Conservation (phyloP, 2,329 filamentous ascomycete species). For the Monilinia fructigena region DNA sequence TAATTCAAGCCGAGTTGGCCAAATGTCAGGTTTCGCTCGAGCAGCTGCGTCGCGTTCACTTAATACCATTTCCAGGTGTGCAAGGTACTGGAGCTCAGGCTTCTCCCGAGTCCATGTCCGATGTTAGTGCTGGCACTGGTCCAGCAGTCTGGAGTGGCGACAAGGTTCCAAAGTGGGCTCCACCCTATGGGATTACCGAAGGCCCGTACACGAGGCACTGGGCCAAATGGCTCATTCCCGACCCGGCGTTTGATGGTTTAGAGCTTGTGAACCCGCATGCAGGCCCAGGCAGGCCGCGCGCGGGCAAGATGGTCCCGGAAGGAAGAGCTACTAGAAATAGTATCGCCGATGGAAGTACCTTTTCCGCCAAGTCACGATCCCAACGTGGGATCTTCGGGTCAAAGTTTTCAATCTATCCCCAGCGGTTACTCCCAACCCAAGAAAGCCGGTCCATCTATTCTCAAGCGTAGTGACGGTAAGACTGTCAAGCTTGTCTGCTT, state of each 20-base stretch:
- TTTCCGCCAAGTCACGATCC: conserved; percentile 51
- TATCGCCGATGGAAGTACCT: conserved; percentile 54
- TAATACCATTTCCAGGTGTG: conserved; percentile 83
- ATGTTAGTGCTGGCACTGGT: conserved; percentile 73
- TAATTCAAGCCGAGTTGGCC: conserved; percentile 93
- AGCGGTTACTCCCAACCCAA: conserved; percentile 71
- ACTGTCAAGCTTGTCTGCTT: conserved; percentile 88
- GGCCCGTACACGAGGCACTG: conserved; percentile 95
- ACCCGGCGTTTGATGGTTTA: conserved; percentile 78
- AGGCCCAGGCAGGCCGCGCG: conserved; percentile 34
- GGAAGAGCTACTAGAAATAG: conserved; percentile 79
- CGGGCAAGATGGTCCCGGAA: conserved; percentile 53
- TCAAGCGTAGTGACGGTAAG: conserved; percentile 82
- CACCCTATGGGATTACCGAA: conserved; percentile 86
- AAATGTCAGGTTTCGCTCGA: conserved; percentile 94
- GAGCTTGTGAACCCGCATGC: conserved; percentile 45
- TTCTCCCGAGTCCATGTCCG: conserved; percentile 60
- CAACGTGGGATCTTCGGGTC: conserved; percentile 57
- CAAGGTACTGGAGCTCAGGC: conserved; percentile 49
- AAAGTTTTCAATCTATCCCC: conserved; percentile 68
- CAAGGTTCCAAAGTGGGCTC: conserved; percentile 70
- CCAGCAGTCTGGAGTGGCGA: conserved; percentile 65
- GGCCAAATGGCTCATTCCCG: conserved; percentile 89
- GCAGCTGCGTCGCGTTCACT: conserved; percentile 85
- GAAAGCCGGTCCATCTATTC: conserved; percentile 77